phyloP scores from a whole-genome alignment of 805 yeast genomes.

The Naumovozyma castellii region DNA sequence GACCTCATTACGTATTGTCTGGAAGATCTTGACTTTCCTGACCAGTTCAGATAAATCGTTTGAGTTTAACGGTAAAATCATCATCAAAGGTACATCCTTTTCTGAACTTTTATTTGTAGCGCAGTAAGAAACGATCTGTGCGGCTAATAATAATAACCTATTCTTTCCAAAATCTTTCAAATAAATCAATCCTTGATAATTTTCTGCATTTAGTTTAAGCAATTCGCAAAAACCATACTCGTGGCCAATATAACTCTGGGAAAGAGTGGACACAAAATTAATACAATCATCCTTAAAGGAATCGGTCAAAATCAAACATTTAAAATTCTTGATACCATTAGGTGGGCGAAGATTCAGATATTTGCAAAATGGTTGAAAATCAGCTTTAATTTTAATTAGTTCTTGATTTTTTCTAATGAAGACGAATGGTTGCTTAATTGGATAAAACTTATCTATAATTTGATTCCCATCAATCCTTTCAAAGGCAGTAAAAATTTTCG shows the following conservation, averaged over 20 bases:
- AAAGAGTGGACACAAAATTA: conserved; percentile 24
- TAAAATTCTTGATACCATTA: conserved; percentile 41
- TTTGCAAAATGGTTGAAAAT: conserved; percentile 48
- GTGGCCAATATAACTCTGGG: conserved; percentile 26
- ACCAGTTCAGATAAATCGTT: conserved; percentile 35
- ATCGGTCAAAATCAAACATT: conserved; percentile 38
- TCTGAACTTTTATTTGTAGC: conserved; percentile 24
- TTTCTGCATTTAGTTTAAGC: conserved; percentile 22
- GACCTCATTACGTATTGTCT: conserved; percentile 36
- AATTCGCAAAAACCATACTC: conserved; percentile 31
- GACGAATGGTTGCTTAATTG: conserved; percentile 22
- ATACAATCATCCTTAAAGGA: conserved; percentile 22
- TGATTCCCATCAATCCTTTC: conserved; percentile 20
- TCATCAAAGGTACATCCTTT: conserved; percentile 21
- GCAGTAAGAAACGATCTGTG: conserved; percentile 31
- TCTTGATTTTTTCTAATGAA: conserved; percentile 26
- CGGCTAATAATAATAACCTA: conserved; percentile 44
- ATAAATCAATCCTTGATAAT: conserved; percentile 20
- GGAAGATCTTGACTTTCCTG: conserved; percentile 38
- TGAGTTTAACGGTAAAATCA: conserved; percentile 21
- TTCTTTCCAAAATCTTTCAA: conserved; percentile 29
- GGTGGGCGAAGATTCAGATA: conserved; percentile 48
- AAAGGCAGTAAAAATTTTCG: conserved; percentile 15
- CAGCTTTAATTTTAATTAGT: conserved; percentile 36
- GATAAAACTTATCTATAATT: conserved; percentile 19